Evolutionary conservation across 257 asterid genomes (phyloP), one percentile per base, ranked within the genome.

Genomic region (Solanum sitiens): DNA sequence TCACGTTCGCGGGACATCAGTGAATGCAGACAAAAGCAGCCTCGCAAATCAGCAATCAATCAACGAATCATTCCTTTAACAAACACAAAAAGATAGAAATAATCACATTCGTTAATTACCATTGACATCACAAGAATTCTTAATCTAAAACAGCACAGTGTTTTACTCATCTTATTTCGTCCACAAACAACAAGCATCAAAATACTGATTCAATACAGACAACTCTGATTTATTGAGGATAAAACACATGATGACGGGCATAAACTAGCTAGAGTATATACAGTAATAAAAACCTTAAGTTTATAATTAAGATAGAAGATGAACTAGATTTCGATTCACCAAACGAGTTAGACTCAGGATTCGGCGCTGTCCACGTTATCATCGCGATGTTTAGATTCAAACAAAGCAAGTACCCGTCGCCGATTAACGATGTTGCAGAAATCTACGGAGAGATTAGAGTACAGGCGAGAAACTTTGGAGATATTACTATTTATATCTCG

Each of bases 401-500:
- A 32, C 27, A 23, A 42, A 12, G 89, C 67, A 30, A 70, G 44
- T 11, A 88, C 45, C 14, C 89, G 92, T 67, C 89, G 91, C 82
- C 88, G 93, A 2, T 84, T 93, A 70, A 93, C 89, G 70, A 91
- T 86, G 83, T 74, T 37, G 89, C 93, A 85, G 86, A 95, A 92
- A 90, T 91, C 86, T n/a, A 90, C 83, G 11, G 96, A 91, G 77
- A 95, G 94, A 86, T 90, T 73, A 44, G 97, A 91, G 91, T 95
- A 95, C 50, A 94, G 88, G 20, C 89, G 87, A 42, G 88, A 59
- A 84, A 94, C 92, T 67, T 90, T 93, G 3, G 95, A 89, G 56
- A 95, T 91, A 88, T 95, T 95, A 23, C 88, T 89, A 63, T 94
- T 92, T 56, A 94, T 94, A 90, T 93, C 95, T 5, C 92, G 91